Conservation (phyloP, 78 protist genomes). For the Dictyostelium intermedium region DNA sequence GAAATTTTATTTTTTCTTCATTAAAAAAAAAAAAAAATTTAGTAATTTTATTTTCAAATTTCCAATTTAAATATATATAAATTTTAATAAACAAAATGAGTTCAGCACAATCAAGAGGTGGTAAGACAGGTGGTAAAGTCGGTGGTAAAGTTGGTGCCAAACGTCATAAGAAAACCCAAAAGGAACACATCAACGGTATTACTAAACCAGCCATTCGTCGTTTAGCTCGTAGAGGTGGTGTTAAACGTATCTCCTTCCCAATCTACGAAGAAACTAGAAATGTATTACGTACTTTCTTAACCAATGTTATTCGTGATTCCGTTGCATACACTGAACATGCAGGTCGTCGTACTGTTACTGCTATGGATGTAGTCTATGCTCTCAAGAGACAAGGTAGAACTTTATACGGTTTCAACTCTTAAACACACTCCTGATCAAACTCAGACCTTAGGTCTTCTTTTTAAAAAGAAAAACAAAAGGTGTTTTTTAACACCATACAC, state of each 20-base stretch:
- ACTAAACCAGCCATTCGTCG: constrained; percentile 98
- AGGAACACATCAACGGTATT: constrained; percentile 96
- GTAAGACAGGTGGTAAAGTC: constrained; percentile 96
- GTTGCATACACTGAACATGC: constrained; percentile 98
- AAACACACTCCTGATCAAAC: background rate
- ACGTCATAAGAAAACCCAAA: constrained; percentile 95
- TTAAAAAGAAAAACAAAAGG: constrained; percentile 27
- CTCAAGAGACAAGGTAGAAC: constrained; percentile 98
- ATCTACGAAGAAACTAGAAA: constrained; percentile 97
- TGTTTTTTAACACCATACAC: constrained; percentile 77
- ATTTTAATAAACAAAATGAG: background rate
- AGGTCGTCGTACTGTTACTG: constrained; percentile 96
- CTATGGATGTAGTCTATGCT: constrained; percentile 97
- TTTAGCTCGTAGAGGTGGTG: constrained; percentile 97
- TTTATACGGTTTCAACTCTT: constrained; percentile 96
- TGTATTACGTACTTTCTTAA: constrained; percentile 85
- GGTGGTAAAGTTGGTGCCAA: constrained; percentile 98
- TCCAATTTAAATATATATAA: background rate
- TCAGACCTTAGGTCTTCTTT: constrained; percentile 28
- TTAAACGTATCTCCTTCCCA: constrained; percentile 96
- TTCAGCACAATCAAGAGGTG: constrained; percentile 69
- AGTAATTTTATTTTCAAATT: background rate
- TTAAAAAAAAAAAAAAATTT: background rate
- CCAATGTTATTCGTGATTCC: constrained; percentile 93
- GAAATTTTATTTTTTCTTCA: no score